Evolutionary conservation across 2,329 filamentous ascomycete species (phyloP).

Genomic region (Orbilia javanica): DNA sequence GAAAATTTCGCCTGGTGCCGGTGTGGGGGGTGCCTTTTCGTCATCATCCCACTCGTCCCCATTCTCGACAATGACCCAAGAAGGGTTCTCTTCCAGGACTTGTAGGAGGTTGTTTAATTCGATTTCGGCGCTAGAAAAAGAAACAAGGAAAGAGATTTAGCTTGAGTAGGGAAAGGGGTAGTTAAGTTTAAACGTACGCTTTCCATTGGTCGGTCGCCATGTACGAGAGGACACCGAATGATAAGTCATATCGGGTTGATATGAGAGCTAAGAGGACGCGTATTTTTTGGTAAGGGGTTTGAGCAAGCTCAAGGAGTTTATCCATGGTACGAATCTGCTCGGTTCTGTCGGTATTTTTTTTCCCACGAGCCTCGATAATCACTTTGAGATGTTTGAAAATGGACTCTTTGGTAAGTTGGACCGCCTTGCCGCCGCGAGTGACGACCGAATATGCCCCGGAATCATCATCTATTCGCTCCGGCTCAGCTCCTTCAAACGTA

Average conservation of each 20-base stretch:
- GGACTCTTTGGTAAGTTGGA: conserved; percentile 95
- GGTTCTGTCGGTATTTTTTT: conserved; percentile 95
- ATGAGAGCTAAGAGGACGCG: conserved; percentile 91
- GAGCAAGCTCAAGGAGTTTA: conserved; percentile 89
- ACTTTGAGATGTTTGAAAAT: conserved; percentile 96
- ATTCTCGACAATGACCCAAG: conserved; percentile 87
- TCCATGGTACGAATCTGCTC: conserved; percentile 99
- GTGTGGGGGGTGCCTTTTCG: conserved; percentile 85
- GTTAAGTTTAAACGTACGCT: conserved; percentile 66
- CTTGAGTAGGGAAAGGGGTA: background rate
- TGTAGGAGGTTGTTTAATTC: conserved; percentile 83
- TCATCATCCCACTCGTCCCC: conserved; percentile 99
- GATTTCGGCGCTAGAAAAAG: conserved; percentile 74
- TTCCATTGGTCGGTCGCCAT: conserved; percentile 99
- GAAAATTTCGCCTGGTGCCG: conserved; percentile 81
- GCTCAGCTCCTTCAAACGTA: conserved; percentile 64
- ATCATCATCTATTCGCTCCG: conserved; percentile 71
- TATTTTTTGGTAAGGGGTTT: conserved; percentile 92
- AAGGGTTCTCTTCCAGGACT: conserved; percentile 81
- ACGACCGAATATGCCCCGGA: conserved; percentile 92
- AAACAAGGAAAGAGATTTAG: conserved; percentile 5
- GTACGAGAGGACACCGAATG: conserved; percentile 79
- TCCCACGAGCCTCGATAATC: conserved; percentile 94
- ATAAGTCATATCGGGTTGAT: conserved; percentile 93
- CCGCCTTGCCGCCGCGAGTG: conserved; percentile 85